phyloP scores from a whole-genome alignment of 75 land plant genomes.

The Pseudotsuga menziesii region DNA sequence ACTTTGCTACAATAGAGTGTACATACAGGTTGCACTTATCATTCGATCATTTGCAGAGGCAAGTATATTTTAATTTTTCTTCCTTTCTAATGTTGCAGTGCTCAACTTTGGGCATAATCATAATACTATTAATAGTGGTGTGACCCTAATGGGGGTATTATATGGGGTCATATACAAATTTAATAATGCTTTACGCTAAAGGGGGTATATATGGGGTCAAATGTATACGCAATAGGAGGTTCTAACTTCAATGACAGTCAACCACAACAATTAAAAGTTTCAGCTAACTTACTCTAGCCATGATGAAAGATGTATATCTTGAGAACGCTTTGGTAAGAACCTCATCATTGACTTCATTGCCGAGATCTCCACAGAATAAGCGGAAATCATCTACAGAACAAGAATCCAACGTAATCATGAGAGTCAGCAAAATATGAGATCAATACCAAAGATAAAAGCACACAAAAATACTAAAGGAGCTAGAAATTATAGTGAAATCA shows the following conservation, averaged over 20 bases:
- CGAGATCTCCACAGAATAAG: constrained; percentile 96
- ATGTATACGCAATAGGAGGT: not conserved
- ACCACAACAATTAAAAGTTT: not conserved
- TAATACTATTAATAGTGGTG: too few relatives aligned
- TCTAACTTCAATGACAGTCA: not conserved
- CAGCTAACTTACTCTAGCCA: constrained; percentile 76
- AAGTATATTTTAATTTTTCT: too few relatives aligned
- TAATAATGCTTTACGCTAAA: too few relatives aligned
- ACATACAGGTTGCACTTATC: too few relatives aligned
- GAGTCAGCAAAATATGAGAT: not conserved
- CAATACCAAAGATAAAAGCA: not conserved
- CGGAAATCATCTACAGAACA: constrained; percentile 88
- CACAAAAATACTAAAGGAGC: not conserved
- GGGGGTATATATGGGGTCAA: too few relatives aligned
- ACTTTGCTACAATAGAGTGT: too few relatives aligned
- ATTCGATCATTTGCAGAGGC: too few relatives aligned
- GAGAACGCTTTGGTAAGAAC: constrained; percentile 94
- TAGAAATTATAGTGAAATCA: not conserved
- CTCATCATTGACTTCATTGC: constrained; percentile 99
- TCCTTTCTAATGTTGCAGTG: too few relatives aligned
- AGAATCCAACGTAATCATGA: not conserved
- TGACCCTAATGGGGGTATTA: too few relatives aligned
- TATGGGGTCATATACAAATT: too few relatives aligned
- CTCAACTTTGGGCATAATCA: too few relatives aligned
- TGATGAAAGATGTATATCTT: constrained; percentile 88